phyloP scores from a whole-genome alignment of 2,329 filamentous ascomycete species.

The Hypoxylon sp. region DNA sequence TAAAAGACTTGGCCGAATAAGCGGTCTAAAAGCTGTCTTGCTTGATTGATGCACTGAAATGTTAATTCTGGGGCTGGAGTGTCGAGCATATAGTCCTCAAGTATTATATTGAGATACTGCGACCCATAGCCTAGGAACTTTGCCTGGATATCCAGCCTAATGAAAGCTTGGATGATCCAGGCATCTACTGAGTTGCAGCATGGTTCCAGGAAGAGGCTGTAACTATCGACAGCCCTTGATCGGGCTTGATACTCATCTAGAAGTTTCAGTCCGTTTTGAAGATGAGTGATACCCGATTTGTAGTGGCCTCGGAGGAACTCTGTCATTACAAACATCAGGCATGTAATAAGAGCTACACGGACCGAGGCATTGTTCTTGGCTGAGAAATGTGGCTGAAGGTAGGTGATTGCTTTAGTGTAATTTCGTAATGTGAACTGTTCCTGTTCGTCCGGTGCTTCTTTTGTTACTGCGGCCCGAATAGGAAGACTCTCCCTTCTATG shows the following conservation, averaged over 20 bases:
- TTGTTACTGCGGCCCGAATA: not conserved
- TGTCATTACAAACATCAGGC: conserved; percentile 56
- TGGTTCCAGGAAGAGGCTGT: conserved; percentile 31
- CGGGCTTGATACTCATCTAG: conserved; percentile 50
- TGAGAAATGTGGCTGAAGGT: conserved; percentile 56
- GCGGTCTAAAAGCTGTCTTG: conserved; percentile 47
- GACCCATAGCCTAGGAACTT: conserved; percentile 51
- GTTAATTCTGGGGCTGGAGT: conserved; percentile 20
- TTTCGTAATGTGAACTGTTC: conserved; percentile 54
- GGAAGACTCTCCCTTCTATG: conserved; percentile 50
- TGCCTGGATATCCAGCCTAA: conserved; percentile 52
- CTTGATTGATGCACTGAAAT: conserved; percentile 48
- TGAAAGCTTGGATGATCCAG: conserved; percentile 62
- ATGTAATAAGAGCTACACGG: conserved; percentile 58
- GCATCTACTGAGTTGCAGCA: conserved; percentile 56
- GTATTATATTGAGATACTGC: conserved; percentile 35
- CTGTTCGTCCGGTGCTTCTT: conserved; percentile 36
- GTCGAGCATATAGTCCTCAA: conserved; percentile 24
- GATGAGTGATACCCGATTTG: conserved; percentile 57
- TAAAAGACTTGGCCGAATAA: conserved; percentile 47
- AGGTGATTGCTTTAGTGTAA: conserved; percentile 58
- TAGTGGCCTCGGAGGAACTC: conserved; percentile 58
- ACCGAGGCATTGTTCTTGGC: conserved; percentile 50
- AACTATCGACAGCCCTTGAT: conserved; percentile 15
- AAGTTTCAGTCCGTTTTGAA: conserved; percentile 61